These are phyloP conservation scores for Monosiga brevicollis DNA, from an alignment of 78 protist genomes.

Conservation along the genomic window DNA sequence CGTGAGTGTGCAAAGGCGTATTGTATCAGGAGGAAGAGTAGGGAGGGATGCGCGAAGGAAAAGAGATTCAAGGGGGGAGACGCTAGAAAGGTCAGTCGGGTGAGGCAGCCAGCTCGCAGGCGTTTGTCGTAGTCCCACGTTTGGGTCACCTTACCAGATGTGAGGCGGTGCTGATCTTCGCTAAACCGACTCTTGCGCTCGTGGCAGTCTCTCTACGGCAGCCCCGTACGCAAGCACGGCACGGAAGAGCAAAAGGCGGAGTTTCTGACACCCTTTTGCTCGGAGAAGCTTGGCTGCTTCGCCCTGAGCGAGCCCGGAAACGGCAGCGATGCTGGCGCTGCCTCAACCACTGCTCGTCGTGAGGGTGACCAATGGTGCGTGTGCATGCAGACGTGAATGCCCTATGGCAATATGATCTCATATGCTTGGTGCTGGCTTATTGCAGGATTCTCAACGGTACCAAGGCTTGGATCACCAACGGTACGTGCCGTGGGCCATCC, in stretches of 20 bases:
- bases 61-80: too few species aligned
- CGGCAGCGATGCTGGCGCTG: slow-evolving; percentile 87
- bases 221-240: slow-evolving; percentile 57
- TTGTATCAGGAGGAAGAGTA: too few species aligned
- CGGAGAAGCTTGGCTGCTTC: slow-evolving; percentile 70
- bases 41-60: too few species aligned
- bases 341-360: slow-evolving; percentile 58
- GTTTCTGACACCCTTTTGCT: slow-evolving; percentile 59
- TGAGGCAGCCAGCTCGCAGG: too few species aligned
- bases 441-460: slow-evolving; percentile 54
- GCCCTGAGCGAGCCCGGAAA: slow-evolving; percentile 73
- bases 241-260: slow-evolving; percentile 40
- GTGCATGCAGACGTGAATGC: too few species aligned
- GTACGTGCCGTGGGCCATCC: too few species aligned
- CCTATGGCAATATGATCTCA: background rate
- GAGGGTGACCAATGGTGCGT: slow-evolving; percentile 43
- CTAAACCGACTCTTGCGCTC: too few species aligned
- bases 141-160: too few species aligned
- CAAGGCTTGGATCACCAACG: slow-evolving; percentile 87
- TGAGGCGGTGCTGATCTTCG: too few species aligned
- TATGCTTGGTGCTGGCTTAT: too few species aligned
- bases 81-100: too few species aligned
- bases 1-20: background rate
- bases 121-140: too few species aligned
- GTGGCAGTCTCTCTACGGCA: slow-evolving; percentile 17